phyloP scores from a whole-genome alignment of 1,284 basidiomycete genomes.

The Singerocomus inundabilis region DNA sequence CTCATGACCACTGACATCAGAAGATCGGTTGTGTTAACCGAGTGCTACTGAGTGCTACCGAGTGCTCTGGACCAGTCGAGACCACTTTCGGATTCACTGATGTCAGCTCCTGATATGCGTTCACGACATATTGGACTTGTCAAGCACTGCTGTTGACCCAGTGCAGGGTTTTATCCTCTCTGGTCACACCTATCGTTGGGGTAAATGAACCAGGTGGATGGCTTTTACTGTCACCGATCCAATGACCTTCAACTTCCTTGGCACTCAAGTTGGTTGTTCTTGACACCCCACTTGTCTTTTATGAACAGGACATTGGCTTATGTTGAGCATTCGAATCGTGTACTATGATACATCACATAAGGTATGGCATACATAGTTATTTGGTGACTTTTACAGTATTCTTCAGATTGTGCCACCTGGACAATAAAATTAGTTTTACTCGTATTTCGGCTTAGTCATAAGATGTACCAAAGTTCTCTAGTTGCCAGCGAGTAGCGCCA shows the following conservation, averaged over 20 bases:
- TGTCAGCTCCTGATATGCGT: constrained; percentile 8
- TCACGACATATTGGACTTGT: background rate
- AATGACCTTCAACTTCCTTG: too few relatives aligned
- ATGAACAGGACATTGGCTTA: too few relatives aligned
- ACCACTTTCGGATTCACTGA: too few relatives aligned
- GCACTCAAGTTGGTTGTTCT: constrained; percentile 1
- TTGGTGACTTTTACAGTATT: too few relatives aligned
- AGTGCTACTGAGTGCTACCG: too few relatives aligned
- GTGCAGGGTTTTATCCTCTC: background rate
- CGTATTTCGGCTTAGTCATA: constrained; percentile 33
- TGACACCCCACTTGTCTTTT: background rate
- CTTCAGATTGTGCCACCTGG: too few relatives aligned
- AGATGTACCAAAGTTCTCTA: background rate
- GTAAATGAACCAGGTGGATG: background rate
- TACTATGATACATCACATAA: too few relatives aligned
- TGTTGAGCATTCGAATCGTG: too few relatives aligned
- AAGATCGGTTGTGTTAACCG: too few relatives aligned
- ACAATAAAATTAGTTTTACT: too few relatives aligned
- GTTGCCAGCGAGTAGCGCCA: background rate
- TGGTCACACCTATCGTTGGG: background rate
- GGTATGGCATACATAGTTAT: too few relatives aligned
- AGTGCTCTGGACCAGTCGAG: too few relatives aligned
- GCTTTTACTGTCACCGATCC: background rate
- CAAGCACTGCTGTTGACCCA: background rate
- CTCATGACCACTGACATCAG: constrained; percentile 6